phyloP scores from a whole-genome alignment of 805 yeast genomes.

The Vanderwaltozyma tropicalis region DNA sequence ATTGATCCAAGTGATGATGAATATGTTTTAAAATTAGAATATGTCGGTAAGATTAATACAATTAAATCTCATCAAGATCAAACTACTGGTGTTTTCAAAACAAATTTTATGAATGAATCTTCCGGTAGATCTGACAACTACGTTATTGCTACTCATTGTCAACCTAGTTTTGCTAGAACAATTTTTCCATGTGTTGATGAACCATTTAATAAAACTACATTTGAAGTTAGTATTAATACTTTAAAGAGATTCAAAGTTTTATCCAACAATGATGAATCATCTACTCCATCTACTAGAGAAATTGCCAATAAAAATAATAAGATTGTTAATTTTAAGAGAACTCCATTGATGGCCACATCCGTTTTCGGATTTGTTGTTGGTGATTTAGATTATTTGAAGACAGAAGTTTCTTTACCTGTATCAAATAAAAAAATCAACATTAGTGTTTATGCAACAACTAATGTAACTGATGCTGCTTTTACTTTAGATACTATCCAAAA shows the following conservation, averaged over 20 bases:
- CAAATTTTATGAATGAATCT: slow-evolving; percentile 45
- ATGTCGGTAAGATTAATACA: slow-evolving; percentile 41
- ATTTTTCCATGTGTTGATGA: slow-evolving; percentile 69
- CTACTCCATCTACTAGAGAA: neutral
- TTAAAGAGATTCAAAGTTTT: slow-evolving; percentile 36
- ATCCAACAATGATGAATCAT: slow-evolving; percentile 29
- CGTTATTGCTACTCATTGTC: slow-evolving; percentile 61
- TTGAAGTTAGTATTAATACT: slow-evolving; percentile 41
- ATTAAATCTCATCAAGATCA: slow-evolving; percentile 44
- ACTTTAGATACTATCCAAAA: slow-evolving; percentile 40
- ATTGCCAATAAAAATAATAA: slow-evolving; percentile 8
- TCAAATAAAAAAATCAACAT: slow-evolving; percentile 33
- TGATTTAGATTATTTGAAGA: slow-evolving; percentile 45
- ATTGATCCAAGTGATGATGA: neutral
- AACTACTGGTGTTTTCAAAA: slow-evolving; percentile 59
- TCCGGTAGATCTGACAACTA: slow-evolving; percentile 41
- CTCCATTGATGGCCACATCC: slow-evolving; percentile 54
- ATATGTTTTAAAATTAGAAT: slow-evolving; percentile 23
- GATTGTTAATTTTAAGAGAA: slow-evolving; percentile 36
- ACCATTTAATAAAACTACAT: slow-evolving; percentile 41
- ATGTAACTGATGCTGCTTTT: slow-evolving; percentile 36
- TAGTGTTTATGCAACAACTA: slow-evolving; percentile 43
- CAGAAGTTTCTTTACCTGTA: slow-evolving; percentile 15
- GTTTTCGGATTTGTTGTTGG: slow-evolving; percentile 63
- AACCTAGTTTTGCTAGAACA: slow-evolving; percentile 52